Evolutionary conservation across 1,139 yeast genomes (phyloP), one percentile per base, ranked within the genome.

Genomic region (Meyerozyma athensensis): DNA sequence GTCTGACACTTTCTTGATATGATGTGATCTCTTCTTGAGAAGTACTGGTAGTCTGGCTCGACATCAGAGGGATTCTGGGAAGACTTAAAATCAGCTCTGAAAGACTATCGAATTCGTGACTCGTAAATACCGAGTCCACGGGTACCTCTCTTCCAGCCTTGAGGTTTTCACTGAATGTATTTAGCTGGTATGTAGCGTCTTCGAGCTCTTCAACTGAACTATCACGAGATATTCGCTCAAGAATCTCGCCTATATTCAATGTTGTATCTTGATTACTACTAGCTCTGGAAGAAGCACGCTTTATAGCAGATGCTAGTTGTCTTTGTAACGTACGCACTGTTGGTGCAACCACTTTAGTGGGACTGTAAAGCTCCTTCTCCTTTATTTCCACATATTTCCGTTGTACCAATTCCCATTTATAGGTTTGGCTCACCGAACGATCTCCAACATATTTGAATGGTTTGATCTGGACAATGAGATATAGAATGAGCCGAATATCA

Each of bases 361-460:
- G 19, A 7, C 32, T 5, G 7, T 4, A 13, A 16, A 9, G 10
- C 20, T 16, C 32, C 8, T 28, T 28, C 14, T 19, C 18, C 13
- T 28, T 28, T 2, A 28, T 28, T 17, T 28, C 32, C 20, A 28
- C 19, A 10, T 28, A 28, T 13, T 28, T 28, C 8, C 32, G 21
- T 16, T 28, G 32, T n/a, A 28, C 32, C 6, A 28, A 3, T 16
- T 28, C 32, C 32, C 32, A 28, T 28, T 28, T 28, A 28, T 17
- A 28, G 4, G 32, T 28, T 18, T 28, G 32, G 20, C 32, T 28
- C 12, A 28, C 32, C 20, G 32, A 28, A 28, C 32, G 32, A 12
- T 28, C 32, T 28, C 32, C 32, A 7, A 28, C 20, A 8, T 28
- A 28, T 12, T 28, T 28, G 20, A 28, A 28, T 18, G 32, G 32